Percentiles rank a stretch among this genome's conserved stretches.
These are phyloP conservation scores for Sordariomycetes sp. DNA, from an alignment of 2,329 filamentous ascomycete species.

Conservation along the genomic window DNA sequence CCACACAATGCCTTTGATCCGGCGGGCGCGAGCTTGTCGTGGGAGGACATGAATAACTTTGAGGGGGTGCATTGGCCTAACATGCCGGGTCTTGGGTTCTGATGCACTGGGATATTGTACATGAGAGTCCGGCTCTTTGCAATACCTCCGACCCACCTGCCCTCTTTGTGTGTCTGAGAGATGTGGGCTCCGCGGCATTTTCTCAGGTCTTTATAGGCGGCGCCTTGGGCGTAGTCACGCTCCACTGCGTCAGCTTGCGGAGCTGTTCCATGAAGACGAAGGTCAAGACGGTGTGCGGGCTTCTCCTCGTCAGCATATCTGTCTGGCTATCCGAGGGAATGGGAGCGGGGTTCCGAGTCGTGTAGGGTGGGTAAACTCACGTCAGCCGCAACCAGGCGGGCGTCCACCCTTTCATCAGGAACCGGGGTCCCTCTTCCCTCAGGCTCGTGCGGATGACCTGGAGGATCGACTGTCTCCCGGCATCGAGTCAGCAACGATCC, in stretches of 20 bases:
- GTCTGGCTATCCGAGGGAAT: background rate
- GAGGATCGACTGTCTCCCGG: constrained; percentile 15
- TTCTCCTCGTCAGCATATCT: constrained; percentile 8
- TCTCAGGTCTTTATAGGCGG: constrained; percentile 6
- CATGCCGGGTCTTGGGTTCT: constrained; percentile 24
- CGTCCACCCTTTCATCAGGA: constrained; percentile 31
- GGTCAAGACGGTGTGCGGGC: constrained; percentile 29
- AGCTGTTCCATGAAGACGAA: constrained; percentile 32
- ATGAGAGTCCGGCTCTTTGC: background rate
- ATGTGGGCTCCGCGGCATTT: background rate
- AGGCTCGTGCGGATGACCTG: constrained; percentile 19
- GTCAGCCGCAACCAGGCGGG: constrained; percentile 29
- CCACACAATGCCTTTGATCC: constrained; percentile 46
- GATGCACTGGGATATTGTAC: background rate
- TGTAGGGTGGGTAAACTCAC: constrained; percentile 12
- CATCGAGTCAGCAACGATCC: background rate
- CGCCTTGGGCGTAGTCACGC: constrained; percentile 1
- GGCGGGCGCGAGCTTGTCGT: constrained; percentile 38
- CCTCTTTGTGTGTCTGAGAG: background rate
- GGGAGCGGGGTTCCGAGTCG: fast-evolving
- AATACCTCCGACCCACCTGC: background rate
- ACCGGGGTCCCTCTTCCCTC: constrained; percentile 22
- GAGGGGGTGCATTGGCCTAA: constrained; percentile 41
- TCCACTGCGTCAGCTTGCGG: constrained; percentile 15
- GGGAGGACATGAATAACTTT: constrained; percentile 45